A percentile compares a stretch with the other conserved stretches of the same genome.
Evolutionary conservation across 2,329 filamentous ascomycete genomes (phyloP).

Genomic region (Trichoderma hamatum): DNA sequence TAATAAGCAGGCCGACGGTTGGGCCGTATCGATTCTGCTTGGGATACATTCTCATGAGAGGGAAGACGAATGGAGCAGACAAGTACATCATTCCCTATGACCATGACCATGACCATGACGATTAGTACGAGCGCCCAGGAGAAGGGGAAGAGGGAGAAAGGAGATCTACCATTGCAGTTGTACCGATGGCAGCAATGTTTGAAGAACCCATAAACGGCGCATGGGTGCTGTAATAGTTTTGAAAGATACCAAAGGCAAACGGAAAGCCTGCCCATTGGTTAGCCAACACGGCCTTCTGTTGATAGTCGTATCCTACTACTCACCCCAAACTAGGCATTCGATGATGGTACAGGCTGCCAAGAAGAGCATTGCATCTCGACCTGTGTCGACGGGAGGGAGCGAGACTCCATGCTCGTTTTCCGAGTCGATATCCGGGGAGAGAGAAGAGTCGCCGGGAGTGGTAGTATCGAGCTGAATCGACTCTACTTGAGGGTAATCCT

Average conservation of each 20-base stretch:
- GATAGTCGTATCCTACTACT: background rate
- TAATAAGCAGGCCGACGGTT: constrained; percentile 47
- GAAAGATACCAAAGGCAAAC: constrained; percentile 67
- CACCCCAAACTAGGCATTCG: constrained; percentile 43
- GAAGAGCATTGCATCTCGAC: constrained; percentile 43
- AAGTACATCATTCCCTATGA: constrained; percentile 54
- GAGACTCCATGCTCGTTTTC: constrained; percentile 31
- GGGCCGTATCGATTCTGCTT: constrained; percentile 44
- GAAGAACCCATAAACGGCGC: constrained; percentile 55
- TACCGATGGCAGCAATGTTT: constrained; percentile 62
- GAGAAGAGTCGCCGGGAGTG: background rate
- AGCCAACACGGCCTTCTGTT: background rate
- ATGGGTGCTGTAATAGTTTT: constrained; percentile 63
- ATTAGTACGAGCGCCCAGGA: no score
- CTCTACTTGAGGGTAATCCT: constrained; percentile 5
- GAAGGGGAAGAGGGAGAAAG: background rate
- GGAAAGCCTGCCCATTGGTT: constrained; percentile 56
- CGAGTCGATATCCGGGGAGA: background rate
- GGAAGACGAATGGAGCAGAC: constrained; percentile 49
- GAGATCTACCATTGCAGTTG: constrained; percentile 52
- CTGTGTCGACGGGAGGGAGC: constrained; percentile 39
- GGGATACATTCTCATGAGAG: constrained; percentile 46
- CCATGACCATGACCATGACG: background rate
- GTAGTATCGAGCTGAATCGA: constrained; percentile 16
- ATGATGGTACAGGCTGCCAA: constrained; percentile 38